Evolutionary conservation across 2,329 filamentous ascomycete genomes (phyloP), one percentile per base, ranked within the genome.

Genomic region (Diplodia seriata): DNA sequence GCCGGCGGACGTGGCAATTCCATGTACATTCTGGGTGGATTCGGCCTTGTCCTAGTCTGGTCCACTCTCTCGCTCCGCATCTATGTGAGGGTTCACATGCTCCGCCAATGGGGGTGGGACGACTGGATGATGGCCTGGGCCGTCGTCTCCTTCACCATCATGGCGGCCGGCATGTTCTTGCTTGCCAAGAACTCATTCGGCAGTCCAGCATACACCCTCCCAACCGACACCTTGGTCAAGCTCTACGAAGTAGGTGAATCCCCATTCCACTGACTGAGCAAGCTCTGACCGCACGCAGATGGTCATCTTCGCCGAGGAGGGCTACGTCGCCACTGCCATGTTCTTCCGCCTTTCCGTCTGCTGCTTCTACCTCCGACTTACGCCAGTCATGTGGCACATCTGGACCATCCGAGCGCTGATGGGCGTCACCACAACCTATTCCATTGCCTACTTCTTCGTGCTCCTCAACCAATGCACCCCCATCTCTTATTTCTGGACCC

Each of bases 281-380:
- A 14, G 18, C 38, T 23, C 65, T 67, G 6, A 67, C 47, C 31
- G 2, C 38, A 18, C 9, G 1, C 47, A 65, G 62, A 43, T 29
- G 2, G 57, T 54, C 14, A 47, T 66, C 14, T 38, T 47, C 31
- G 64, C 36, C 15, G 64, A 66, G 26, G 23, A 57, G 3, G 53
- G 64, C 38, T 66, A 66, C 12, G 51, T 55, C n/a, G 23, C 51
- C 4, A 66, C 64, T 3, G 47, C 64, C n/a, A 66, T 66, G 64
- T 66, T 66, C 38, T 66, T 57, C 64, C 53, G 64, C 9, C 64
- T 66, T 29, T 66, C 53, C 26, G 40, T 66, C 2, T 56, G 51
- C 40, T 66, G 51, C 31, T 66, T 57, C 53, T 66, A 66, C 38
- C 64, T 68, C 31, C 55, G 66, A n/a, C 56, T 68, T 2, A 68